Conservation (phyloP, 106 monocot genomes). For the Narthecium ossifragum region DNA sequence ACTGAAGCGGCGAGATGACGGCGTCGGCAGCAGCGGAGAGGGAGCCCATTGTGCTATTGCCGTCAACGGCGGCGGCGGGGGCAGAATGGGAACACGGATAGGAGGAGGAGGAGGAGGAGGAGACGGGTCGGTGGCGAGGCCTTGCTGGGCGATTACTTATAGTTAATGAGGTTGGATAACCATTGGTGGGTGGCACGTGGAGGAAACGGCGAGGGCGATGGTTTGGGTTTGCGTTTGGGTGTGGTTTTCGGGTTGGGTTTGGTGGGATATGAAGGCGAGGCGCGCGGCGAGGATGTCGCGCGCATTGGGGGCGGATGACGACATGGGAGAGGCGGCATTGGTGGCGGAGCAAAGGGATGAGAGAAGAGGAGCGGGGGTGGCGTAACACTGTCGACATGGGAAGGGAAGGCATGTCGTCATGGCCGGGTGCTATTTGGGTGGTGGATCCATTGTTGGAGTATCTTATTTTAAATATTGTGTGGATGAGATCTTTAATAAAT, state of each 20-base stretch:
- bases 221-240: too few relatives aligned
- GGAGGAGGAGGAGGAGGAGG: neutral
- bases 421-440: too few relatives aligned
- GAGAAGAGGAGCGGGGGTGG: too few relatives aligned
- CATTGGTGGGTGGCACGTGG: neutral
- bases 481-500: too few relatives aligned
- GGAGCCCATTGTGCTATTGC: conserved; percentile 43
- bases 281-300: neutral
- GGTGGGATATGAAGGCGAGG: conserved; percentile 1
- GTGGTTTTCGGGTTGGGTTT: neutral
- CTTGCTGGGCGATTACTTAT: neutral
- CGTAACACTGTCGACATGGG: too few relatives aligned
- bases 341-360: too few relatives aligned
- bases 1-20: conserved; percentile 33
- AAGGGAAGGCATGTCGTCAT: too few relatives aligned
- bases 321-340: too few relatives aligned
- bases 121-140: neutral
- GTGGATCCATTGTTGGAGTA: too few relatives aligned
- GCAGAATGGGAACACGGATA: neutral
- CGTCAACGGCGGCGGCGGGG: neutral
- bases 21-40: conserved; percentile 18
- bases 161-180: neutral
- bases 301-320: neutral
- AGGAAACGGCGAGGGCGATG: too few relatives aligned
- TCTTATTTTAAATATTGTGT: too few relatives aligned